Base-by-base conservation (phyloP, 140 eudicot species). In the Anethum foeniculum region DNA sequence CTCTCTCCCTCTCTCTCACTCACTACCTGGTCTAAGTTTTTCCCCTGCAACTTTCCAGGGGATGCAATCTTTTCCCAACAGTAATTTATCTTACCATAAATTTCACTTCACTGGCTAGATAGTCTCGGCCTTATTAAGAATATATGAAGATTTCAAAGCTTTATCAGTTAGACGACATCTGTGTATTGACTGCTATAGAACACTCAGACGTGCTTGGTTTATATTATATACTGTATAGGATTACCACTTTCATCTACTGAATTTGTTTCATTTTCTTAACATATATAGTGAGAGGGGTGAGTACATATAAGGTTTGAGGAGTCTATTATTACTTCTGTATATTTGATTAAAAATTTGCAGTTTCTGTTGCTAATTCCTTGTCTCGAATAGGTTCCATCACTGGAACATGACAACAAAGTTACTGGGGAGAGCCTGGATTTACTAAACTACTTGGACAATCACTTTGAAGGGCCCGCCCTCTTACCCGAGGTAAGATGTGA, bases 381-480 rank as follows among this genome's bases (percentile, higher is more conserved):
- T 5, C 2, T 27, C 34, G 11, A 41, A 41, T 72, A 94, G 98
- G 97, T 92, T 76, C 99, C 99, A 75, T n/a, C 96, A 36, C 86
- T 94, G 84, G 99, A 94, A 87, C 97, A 94, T 80, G 80, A 92
- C 83, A 89, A 91, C 84, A 90, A 90, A 83, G 81, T 94, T 76
- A 90, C 48, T 7, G 95, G 91, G 44, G 97, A 95, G 84, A 95
- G 99, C 81, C 81, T 95, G 78, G 97, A 92, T 82, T 85, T 95
- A 85, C 67, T 92, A 60, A 90, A 86, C 80, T 95, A 95, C 71
- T 10, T 95, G 0, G 95, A 94, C 79, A 78, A 56, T 75, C 88
- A 94, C 88, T 94, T 94, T 87, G 90, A 92, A 82, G 97, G 97
- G 32, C 93, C 97, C 34, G n/a, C 85, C 18, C 90, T 94, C 43